Evolutionary conservation across 192 early-diverging fungal species (phyloP).

Genomic region (Entophlyctis luteolus): DNA sequence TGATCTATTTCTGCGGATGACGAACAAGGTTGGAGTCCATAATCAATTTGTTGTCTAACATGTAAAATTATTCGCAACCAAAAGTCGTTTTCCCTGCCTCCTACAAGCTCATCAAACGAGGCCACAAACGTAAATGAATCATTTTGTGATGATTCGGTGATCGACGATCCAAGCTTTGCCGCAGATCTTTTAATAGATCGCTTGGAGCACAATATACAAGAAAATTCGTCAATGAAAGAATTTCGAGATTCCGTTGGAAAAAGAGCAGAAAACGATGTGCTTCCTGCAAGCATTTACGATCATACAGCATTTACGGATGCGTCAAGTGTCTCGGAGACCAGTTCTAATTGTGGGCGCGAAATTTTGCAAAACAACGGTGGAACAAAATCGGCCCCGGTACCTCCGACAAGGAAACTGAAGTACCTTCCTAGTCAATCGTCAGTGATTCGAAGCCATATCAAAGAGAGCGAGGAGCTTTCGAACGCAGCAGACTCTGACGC

Average conservation of each 20-base stretch:
- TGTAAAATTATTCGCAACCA: no score
- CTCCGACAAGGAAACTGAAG: neutral
- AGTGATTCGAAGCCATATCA: neutral
- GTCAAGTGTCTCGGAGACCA: no score
- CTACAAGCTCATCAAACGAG: no score
- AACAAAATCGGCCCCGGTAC: neutral
- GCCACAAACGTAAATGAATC: neutral
- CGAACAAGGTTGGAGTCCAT: no score
- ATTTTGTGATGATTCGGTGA: neutral
- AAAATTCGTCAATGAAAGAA: neutral
- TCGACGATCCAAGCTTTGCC: neutral
- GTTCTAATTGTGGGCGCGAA: neutral
- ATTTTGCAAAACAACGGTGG: neutral
- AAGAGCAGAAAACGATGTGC: neutral
- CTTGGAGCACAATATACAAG: no score
- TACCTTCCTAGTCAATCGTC: neutral
- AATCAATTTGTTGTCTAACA: no score
- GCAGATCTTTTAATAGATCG: neutral
- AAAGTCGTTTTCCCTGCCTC: no score
- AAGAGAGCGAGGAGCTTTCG: neutral
- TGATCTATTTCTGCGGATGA: no score
- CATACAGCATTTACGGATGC: no score
- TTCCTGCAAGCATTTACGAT: neutral
- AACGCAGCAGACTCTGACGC: neutral
- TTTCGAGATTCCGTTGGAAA: neutral